Percentiles rank a stretch among this genome's conserved stretches.
These are phyloP conservation scores for Stephanodiscus triporus DNA, from an alignment of 108 stramenopile genomes.

Conservation along the genomic window DNA sequence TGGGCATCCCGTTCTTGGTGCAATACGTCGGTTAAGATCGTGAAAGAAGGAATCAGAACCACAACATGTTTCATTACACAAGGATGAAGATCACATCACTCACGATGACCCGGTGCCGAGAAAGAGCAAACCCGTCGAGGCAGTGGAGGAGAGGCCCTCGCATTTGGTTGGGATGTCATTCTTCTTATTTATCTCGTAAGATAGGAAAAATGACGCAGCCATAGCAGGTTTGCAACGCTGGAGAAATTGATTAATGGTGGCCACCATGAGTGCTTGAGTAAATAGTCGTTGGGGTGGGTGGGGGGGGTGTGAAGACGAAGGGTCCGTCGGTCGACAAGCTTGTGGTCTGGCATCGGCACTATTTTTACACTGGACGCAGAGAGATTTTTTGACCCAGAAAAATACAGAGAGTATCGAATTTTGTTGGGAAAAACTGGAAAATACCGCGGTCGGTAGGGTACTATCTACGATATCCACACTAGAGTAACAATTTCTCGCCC, in stretches of 20 bases:
- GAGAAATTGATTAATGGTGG: background rate
- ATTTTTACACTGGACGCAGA: too few relatives aligned
- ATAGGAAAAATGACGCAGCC: background rate
- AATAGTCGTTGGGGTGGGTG: too few relatives aligned
- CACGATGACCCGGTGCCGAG: conserved; percentile 73
- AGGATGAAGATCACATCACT: conserved; percentile 5
- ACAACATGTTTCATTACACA: background rate
- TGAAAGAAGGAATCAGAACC: background rate
- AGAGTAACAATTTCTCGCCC: too few relatives aligned
- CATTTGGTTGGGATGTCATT: background rate
- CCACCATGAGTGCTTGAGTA: too few relatives aligned
- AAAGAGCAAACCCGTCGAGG: conserved; percentile 52
- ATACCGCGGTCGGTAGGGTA: too few relatives aligned
- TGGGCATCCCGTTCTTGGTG: conserved; percentile 74
- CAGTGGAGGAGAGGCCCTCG: background rate
- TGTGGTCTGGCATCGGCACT: too few relatives aligned
- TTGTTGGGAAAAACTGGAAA: too few relatives aligned
- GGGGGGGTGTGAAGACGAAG: too few relatives aligned
- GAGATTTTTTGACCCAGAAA: too few relatives aligned
- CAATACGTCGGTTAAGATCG: background rate
- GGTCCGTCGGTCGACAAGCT: too few relatives aligned
- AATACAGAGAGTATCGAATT: too few relatives aligned
- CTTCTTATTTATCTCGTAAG: background rate
- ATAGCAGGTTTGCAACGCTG: background rate
- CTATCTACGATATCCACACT: too few relatives aligned